Evolutionary conservation across 2,329 filamentous ascomycete genomes (phyloP).

Genomic region (Microsporum ferrugineum): DNA sequence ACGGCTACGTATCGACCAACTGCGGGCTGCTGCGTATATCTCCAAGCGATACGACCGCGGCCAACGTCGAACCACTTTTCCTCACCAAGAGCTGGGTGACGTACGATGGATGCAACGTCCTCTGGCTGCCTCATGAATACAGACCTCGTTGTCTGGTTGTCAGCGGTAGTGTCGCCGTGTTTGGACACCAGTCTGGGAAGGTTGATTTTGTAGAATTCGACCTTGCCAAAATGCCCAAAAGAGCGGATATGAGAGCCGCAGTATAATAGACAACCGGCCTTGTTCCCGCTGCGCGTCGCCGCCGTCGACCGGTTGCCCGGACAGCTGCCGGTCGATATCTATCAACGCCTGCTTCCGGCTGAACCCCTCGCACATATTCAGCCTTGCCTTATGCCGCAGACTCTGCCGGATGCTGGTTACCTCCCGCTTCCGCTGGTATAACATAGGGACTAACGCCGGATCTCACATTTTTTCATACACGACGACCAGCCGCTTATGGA

Average conservation of each 20-base stretch:
- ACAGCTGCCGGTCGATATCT: conserved; percentile 16
- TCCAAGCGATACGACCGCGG: not conserved
- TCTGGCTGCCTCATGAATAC: conserved; percentile 3
- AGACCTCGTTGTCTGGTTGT: not conserved
- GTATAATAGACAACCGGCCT: too few relatives aligned
- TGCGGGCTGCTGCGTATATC: not conserved
- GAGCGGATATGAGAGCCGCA: too few relatives aligned
- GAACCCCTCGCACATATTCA: conserved; percentile 12
- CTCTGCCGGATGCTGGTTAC: conserved; percentile 12
- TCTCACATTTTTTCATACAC: not conserved
- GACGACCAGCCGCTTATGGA: conserved; percentile 8
- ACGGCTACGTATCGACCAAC: not conserved
- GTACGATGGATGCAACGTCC: not conserved
- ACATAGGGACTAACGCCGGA: conserved; percentile 8
- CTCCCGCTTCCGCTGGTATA: conserved; percentile 8
- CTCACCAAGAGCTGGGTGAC: not conserved
- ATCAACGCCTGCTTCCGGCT: conserved; percentile 15
- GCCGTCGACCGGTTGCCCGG: conserved; percentile 8
- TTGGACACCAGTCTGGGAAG: not conserved
- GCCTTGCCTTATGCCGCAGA: conserved; percentile 11
- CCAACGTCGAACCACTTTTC: not conserved
- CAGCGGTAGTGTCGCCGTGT: not conserved
- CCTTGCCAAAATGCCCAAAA: not conserved
- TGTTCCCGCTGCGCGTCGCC: conserved; percentile 1
- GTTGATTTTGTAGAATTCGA: not conserved